phyloP scores from a whole-genome alignment of 768 basidiomycete genomes.

The Dictyophora rubrovolvata region DNA sequence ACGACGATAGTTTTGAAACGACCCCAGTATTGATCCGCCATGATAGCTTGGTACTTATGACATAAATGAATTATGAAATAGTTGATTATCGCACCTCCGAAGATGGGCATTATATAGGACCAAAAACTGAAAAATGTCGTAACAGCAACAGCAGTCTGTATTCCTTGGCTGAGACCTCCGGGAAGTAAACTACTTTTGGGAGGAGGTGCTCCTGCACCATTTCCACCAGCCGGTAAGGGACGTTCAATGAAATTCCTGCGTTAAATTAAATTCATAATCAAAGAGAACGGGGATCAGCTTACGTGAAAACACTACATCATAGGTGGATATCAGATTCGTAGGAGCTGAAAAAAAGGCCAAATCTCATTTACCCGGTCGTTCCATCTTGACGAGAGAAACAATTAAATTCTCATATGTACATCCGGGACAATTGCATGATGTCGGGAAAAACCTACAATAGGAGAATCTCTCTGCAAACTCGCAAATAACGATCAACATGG shows the following conservation, averaged over 20 bases:
- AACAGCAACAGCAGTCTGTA: slow-evolving; percentile 7
- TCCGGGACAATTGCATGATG: neutral
- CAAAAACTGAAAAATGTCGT: slow-evolving; percentile 7
- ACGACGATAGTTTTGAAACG: slow-evolving; percentile 3
- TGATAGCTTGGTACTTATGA: neutral
- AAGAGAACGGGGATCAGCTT: neutral
- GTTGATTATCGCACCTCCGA: neutral
- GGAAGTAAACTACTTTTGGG: neutral
- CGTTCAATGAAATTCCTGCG: slow-evolving; percentile 5
- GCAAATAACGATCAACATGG: slow-evolving; percentile 7
- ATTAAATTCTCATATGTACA: neutral
- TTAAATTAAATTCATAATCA: neutral
- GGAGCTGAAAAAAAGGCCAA: neutral
- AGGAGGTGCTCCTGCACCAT: slow-evolving; percentile 8
- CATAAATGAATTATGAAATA: neutral
- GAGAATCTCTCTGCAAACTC: slow-evolving; percentile 8
- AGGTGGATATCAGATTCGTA: neutral
- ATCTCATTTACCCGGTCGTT: slow-evolving; percentile 3
- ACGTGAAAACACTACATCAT: slow-evolving; percentile 5
- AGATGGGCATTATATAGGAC: slow-evolving; percentile 7
- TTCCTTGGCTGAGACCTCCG: slow-evolving; percentile 4
- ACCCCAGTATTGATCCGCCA: slow-evolving; percentile 9
- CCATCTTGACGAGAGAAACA: neutral
- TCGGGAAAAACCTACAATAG: neutral
- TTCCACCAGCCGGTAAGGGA: slow-evolving; percentile 4